Percentiles rank a stretch among this genome's conserved stretches.
Conservation (phyloP, 257 asterid genomes). For the Lithospermum erythrorhizon region DNA sequence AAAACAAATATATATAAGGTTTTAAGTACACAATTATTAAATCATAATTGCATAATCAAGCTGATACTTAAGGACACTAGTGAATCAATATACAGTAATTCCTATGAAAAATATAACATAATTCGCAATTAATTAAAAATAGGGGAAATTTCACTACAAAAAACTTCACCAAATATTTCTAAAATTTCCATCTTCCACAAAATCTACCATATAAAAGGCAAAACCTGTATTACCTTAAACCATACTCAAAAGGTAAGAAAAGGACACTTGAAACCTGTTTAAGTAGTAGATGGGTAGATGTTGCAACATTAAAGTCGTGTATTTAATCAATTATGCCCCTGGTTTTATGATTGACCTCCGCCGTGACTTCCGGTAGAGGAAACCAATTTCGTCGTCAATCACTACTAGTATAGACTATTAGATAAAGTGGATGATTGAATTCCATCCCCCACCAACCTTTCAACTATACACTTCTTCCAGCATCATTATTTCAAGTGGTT, state of each 20-base stretch:
- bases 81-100: too few species aligned
- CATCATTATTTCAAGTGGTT: not conserved
- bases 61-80: too few species aligned
- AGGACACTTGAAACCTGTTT: not conserved
- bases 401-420: not conserved
- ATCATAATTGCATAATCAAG: too few species aligned
- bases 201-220: too few species aligned
- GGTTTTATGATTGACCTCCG: conserved; percentile 2
- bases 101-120: too few species aligned
- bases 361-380: conserved; percentile 3
- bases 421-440: not conserved
- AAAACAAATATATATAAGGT: too few species aligned
- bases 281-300: not conserved
- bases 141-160: too few species aligned
- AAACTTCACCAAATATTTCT: too few species aligned
- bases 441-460: not conserved
- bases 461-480: not conserved
- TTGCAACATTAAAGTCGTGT: conserved; percentile 1
- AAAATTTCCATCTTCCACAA: too few species aligned
- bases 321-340: not conserved
- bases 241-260: not conserved
- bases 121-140: too few species aligned
- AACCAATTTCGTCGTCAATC: conserved; percentile 1
- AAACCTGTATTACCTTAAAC: not conserved
- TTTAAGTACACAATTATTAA: too few species aligned